phyloP scores from a whole-genome alignment of 2,329 filamentous ascomycete species.

The Trichophyton simii region DNA sequence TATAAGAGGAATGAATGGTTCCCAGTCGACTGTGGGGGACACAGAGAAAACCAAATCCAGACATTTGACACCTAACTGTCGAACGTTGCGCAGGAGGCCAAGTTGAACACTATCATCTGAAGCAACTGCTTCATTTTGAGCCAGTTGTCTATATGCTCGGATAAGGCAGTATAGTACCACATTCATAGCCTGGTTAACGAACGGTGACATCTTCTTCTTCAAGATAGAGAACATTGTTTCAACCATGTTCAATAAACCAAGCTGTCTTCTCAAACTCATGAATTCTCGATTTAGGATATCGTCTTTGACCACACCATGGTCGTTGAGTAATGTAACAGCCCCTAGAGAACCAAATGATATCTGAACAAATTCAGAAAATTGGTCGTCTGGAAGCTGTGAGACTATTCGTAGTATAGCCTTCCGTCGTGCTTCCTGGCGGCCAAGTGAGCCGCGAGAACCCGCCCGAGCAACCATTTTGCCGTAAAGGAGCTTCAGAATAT shows the following conservation, averaged over 20 bases:
- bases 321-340: constrained; percentile 44
- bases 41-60: constrained; percentile 66
- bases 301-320: constrained; percentile 13
- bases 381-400: constrained; percentile 59
- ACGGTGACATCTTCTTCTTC: constrained; percentile 57
- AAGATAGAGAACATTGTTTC: constrained; percentile 76
- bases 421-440: constrained; percentile 64
- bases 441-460: constrained; percentile 60
- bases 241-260: constrained; percentile 85
- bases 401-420: constrained; percentile 63
- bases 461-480: constrained; percentile 77
- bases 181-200: constrained; percentile 57
- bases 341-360: constrained; percentile 65
- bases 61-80: constrained; percentile 60
- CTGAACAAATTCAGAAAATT: constrained; percentile 68
- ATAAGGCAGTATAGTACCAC: constrained; percentile 72
- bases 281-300: constrained; percentile 34
- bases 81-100: constrained; percentile 37
- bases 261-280: constrained; percentile 62
- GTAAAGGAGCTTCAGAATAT: constrained; percentile 77
- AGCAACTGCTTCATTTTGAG: constrained; percentile 17
- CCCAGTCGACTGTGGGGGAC: constrained; percentile 59
- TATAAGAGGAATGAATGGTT: constrained; percentile 55
- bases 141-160: constrained; percentile 48
- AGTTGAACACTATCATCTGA: constrained; percentile 17